Conservation (phyloP, 2,329 filamentous ascomycete species). For the Fusarium marasasianum region DNA sequence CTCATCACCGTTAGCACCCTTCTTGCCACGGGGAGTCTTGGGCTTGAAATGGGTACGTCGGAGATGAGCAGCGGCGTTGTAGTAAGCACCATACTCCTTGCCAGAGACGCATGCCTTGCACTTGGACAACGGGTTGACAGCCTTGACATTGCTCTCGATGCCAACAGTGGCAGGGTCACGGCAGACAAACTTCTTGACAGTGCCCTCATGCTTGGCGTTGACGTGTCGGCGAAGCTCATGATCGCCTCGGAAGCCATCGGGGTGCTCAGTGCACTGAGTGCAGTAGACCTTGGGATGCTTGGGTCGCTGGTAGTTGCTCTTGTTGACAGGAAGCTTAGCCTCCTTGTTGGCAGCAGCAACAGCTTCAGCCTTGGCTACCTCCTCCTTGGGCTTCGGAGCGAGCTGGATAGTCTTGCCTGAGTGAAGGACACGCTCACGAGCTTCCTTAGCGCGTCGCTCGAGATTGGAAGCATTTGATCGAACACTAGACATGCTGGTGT, state of each 20-base stretch:
- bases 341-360: slow-evolving; percentile 47
- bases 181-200: slow-evolving; percentile 67
- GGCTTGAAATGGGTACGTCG: slow-evolving; percentile 87
- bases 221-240: slow-evolving; percentile 80
- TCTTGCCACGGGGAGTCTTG: slow-evolving; percentile 59
- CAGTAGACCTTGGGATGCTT: slow-evolving; percentile 79
- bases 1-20: slow-evolving; percentile 53
- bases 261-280: slow-evolving; percentile 73
- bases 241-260: slow-evolving; percentile 84
- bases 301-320: slow-evolving; percentile 65
- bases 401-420: slow-evolving; percentile 53
- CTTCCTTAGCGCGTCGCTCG: slow-evolving; percentile 58
- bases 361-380: slow-evolving; percentile 1
- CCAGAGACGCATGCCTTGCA: slow-evolving; percentile 83
- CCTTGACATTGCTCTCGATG: slow-evolving; percentile 56
- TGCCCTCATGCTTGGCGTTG: slow-evolving; percentile 68
- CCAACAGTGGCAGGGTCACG: slow-evolving; percentile 59
- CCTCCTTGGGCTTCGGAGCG: slow-evolving; percentile 55
- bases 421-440: slow-evolving; percentile 56
- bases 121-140: slow-evolving; percentile 72
- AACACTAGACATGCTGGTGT: slow-evolving; percentile 52
- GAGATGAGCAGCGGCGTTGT: slow-evolving; percentile 93
- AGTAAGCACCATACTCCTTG: slow-evolving; percentile 90
- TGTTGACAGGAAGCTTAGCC: slow-evolving; percentile 56
- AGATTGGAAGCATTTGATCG: slow-evolving; percentile 57